Base-by-base conservation (phyloP, 2,329 filamentous ascomycete genomes). In the Phaeosphaeria sp. region DNA sequence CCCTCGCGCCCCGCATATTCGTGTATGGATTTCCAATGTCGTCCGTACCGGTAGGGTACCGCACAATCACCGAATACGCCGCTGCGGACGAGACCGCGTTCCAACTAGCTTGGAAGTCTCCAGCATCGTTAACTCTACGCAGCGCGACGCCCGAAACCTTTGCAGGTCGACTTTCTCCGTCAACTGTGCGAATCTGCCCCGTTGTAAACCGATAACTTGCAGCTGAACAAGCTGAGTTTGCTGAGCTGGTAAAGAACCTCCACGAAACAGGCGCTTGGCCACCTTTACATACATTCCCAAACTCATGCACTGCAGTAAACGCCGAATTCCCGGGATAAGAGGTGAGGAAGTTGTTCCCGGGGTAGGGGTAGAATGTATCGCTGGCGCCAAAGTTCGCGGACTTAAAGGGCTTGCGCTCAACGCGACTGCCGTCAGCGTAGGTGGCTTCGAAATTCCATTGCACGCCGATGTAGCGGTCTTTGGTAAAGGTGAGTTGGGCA, bases 11-110 rank as follows among this genome's bases (percentile, higher is more conserved):
- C 49, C 58, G 30, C 13, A 60, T 55, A 23, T 58, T 60, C 22
- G 22, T 33, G 42, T 51, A 60, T 3, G 58, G 54, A 1, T 23
- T 46, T 1, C 54, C 54, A 39, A 60, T 22, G 7, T 60, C 58
- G 30, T 60, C 58, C 3, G 44, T 60, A 1, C 55, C 58, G 18
- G 50, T 58, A 7, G 55, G 58, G 6, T 60, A 60, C 47, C 54
- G 20, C 11, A 60, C 58, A 27, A 60, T 60, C 4, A 54, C 55
- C 9, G 58, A 60, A 25, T 60, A 60, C n/a, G 54, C 58, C 21
- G 33, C 46, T 7, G 55, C 50, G 21, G 27, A 48, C 17, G 58
- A 21, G 1, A 60, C 55, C 20, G 53, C 22, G n/a, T 44, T 25
- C 57, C 57, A 59, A 22, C 22, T 56, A 7, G 52, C 57, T 20